Percentiles rank a stretch among this genome's conserved stretches.
phyloP scores from a whole-genome alignment of 306 rosid species.

The Astragalus membranaceus region DNA sequence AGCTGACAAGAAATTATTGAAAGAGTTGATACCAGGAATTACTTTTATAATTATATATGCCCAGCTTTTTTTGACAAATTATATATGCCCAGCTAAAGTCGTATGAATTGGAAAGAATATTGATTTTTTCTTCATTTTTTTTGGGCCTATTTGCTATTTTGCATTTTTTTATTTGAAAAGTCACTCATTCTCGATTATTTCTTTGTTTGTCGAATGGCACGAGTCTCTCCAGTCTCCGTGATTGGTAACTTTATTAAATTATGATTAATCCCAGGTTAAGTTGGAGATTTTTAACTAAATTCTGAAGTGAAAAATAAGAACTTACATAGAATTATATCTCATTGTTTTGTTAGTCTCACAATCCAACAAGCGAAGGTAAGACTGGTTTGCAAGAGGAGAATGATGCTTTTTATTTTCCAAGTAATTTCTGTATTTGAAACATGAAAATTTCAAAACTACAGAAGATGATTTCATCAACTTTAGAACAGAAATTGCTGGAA shows the following conservation, averaged over 20 bases:
- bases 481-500: neutral
- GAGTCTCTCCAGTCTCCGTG: neutral
- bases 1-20: neutral
- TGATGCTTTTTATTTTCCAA: neutral
- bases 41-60: neutral
- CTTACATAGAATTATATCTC: neutral
- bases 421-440: neutral
- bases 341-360: neutral
- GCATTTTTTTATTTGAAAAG: neutral
- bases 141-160: neutral
- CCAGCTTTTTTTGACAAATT: no score
- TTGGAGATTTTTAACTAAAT: neutral
- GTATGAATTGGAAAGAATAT: neutral
- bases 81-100: neutral
- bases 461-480: neutral
- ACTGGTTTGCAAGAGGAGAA: neutral
- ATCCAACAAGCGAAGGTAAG: neutral
- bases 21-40: neutral
- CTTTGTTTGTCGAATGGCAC: neutral
- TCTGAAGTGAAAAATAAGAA: neutral
- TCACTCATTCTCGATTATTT: neutral
- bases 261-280: neutral
- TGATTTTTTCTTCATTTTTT: neutral
- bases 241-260: neutral
- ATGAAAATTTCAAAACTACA: neutral